Conservation (phyloP, 108 stramenopile genomes). For the Cyclostephanos invisitatus region DNA sequence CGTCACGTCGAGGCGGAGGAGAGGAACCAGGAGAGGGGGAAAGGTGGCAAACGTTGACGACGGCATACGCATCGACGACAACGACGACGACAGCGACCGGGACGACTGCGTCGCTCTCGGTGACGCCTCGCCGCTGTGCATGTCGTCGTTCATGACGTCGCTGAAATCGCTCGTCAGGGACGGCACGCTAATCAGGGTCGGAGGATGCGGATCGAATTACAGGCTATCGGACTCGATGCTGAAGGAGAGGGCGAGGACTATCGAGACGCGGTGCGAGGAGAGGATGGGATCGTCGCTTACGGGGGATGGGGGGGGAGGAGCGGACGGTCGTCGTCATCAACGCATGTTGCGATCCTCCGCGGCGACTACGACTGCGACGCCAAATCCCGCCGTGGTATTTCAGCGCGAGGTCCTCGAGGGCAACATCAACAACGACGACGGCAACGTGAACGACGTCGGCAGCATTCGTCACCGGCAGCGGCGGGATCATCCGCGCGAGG, state of each 20-base stretch:
- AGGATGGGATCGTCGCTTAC: conserved; percentile 7
- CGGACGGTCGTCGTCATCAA: not conserved
- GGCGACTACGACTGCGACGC: not conserved
- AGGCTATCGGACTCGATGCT: conserved; percentile 34
- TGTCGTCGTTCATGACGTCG: conserved; percentile 35
- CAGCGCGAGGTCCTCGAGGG: too few species aligned
- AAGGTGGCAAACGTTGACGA: not conserved
- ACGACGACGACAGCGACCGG: too few species aligned
- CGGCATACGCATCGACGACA: conserved; percentile 2
- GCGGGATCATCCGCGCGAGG: conserved; percentile 21
- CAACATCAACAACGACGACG: not conserved
- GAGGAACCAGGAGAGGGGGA: not conserved
- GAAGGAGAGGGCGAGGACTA: conserved; percentile 16
- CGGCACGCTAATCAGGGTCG: conserved; percentile 24
- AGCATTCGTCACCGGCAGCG: not conserved
- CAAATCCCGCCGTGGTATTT: too few species aligned
- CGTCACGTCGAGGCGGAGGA: not conserved
- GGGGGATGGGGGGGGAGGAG: not conserved
- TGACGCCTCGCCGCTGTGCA: conserved; percentile 43
- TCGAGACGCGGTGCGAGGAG: conserved; percentile 23
- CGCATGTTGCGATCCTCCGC: not conserved
- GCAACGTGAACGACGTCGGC: not conserved
- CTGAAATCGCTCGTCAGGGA: conserved; percentile 36
- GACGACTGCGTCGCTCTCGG: too few species aligned
- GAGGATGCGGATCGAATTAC: conserved; percentile 42